Conservation (phyloP, 495 filamentous ascomycete genomes). For the Collariella sp. region DNA sequence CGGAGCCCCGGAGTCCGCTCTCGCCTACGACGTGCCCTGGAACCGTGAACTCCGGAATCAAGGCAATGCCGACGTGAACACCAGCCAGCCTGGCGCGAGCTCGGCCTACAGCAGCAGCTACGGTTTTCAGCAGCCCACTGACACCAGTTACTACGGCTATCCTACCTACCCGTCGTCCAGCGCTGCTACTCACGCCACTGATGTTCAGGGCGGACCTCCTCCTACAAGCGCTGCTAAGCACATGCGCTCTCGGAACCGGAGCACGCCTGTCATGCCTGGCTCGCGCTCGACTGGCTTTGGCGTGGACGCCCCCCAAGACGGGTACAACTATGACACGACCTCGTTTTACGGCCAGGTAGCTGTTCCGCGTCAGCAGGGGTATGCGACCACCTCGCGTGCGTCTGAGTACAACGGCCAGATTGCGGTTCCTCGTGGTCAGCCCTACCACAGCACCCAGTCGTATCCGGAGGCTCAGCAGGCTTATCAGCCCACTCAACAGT, state of each 20-base stretch:
- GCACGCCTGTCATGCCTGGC: slow-evolving; percentile 22
- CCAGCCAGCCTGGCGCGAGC: too few relatives aligned
- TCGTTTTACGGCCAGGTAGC: too few relatives aligned
- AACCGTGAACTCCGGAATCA: too few relatives aligned
- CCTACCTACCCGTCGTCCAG: background rate
- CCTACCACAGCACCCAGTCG: background rate
- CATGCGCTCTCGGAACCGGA: slow-evolving; percentile 31
- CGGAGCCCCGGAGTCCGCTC: too few relatives aligned
- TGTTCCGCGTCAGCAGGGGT: too few relatives aligned
- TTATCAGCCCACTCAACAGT: background rate
- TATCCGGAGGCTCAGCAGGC: too few relatives aligned
- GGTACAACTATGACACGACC: too few relatives aligned
- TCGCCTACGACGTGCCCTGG: too few relatives aligned
- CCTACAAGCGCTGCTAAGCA: slow-evolving; percentile 21
- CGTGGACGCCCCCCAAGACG: background rate
- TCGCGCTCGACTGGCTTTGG: background rate
- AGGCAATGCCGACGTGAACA: too few relatives aligned
- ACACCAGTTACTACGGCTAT: background rate
- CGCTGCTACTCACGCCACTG: background rate
- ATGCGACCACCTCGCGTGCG: too few relatives aligned
- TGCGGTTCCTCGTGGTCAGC: background rate
- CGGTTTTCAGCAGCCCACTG: background rate
- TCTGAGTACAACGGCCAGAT: too few relatives aligned
- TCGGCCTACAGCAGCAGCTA: background rate
- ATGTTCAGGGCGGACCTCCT: background rate